Base-by-base conservation (phyloP, 768 basidiomycete genomes). In the Piloderma croceum region DNA sequence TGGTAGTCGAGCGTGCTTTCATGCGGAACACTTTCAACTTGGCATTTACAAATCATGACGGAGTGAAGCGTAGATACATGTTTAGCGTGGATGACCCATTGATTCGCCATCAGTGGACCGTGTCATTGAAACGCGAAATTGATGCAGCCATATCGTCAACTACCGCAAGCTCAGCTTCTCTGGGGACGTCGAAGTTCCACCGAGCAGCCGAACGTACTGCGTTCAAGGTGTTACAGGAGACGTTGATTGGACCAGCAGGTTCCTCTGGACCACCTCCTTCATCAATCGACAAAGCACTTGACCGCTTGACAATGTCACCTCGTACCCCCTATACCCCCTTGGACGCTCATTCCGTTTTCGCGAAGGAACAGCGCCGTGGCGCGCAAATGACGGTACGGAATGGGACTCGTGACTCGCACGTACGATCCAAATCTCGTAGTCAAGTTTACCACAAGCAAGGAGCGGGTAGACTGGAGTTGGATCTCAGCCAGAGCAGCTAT, bases 21-120 rank as follows among this genome's bases (percentile, higher is more conserved):
- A 97, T 97, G 94, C 79, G 83, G 43, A 87, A 97, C 57, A 96
- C 93, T 0, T 93, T 98, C 73, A 90, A 96, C 59, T 64, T 97
- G 24, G 82, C 90, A 2, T 97, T 98, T 65, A 47, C 70, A 27
- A 80, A 81, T 50, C 77, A 83, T 47, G 56, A 68, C 23, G 79
- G 80, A 22, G 44, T 67, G 39, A 87, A 84, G 61, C 76, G 91
- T 49, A 80, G 83, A 53, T 98, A 98, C 65, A 91, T 96, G 81
- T 97, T 96, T 70, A 91, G 88, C 47, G 80, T 96, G 31, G 79
- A 84, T 37, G 89, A 91, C 52, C 74, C 83, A 1, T 69, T 85
- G 27, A 73, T 86, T 13, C 78, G 82, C 15, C 75, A 83, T 44
- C 77, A 82, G 44, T 90, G 87, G 87, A 72, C 71, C 1, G 71